Evolutionary conservation across 2,329 filamentous ascomycete genomes (phyloP), one percentile per base, ranked within the genome.

Genomic region (Amauroascus verrucosus): DNA sequence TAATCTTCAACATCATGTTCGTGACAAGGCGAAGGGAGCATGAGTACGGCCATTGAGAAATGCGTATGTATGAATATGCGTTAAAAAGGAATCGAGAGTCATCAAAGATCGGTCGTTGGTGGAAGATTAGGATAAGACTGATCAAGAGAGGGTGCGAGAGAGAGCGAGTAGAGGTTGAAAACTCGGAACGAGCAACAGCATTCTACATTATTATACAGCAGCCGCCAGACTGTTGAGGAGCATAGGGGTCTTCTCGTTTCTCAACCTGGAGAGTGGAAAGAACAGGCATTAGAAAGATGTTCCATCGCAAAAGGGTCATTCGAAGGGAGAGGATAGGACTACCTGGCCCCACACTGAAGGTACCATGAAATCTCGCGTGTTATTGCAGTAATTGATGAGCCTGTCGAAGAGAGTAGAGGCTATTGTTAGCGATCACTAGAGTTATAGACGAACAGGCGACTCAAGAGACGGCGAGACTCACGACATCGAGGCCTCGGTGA

Each of bases 321-420:
- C n/a, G 41, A 48, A 13, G 26, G 37, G n/a, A n/a, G 26, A 8
- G 47, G 24, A 56, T 56, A 59, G 58, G 61, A 65, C 64, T 75
- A 83, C 81, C 57, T 84, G 81, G 62, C 91, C 91, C 93, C 93
- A 98, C 71, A 94, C 87, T 51, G 89, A 95, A 49, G 90, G 90
- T 54, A 97, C 90, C 93, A 98, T 97, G 77, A 95, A 97, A 71
- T 98, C 93, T 72, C 91, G 86, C 63, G 93, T 96, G 72, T 88
- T 90, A 73, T 95, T 95, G 74, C 91, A 97, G 76, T 97, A 97
- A 63, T 88, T 87, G 70, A 97, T 97, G 70, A 97, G 86, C 72
- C 93, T 98, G 38, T 41, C 16, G 67, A 20, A 33, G 20, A 44
- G 28, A 38, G 28, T 11, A 9, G 44, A 38, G 16, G 38, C 33